Percentiles rank a stretch among this genome's conserved stretches.
phyloP scores from a whole-genome alignment of 768 basidiomycete species.

The Rhizopogon vulgaris region DNA sequence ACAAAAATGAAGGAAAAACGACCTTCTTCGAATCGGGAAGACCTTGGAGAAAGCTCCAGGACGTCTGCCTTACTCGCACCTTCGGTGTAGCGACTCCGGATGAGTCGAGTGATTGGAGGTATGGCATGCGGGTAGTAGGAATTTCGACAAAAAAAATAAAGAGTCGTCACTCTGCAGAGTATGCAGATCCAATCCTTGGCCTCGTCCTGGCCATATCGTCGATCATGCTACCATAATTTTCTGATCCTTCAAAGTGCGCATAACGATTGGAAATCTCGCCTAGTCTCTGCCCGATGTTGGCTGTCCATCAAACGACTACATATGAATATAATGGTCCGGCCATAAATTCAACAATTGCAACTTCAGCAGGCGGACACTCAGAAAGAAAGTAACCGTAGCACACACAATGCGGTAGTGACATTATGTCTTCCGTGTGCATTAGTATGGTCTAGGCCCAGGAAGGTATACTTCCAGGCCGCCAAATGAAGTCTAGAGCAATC shows the following conservation, averaged over 20 bases:
- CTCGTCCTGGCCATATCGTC: conserved; percentile 55
- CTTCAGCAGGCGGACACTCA: too few relatives aligned
- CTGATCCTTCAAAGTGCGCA: conserved; percentile 30
- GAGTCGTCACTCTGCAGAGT: conserved; percentile 46
- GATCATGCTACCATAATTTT: conserved; percentile 16
- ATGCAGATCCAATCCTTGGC: conserved; percentile 44
- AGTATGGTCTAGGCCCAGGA: conserved; percentile 35
- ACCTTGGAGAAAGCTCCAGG: conserved; percentile 31
- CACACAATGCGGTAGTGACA: conserved; percentile 34
- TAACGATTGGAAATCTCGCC: conserved; percentile 44
- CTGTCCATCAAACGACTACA: conserved; percentile 34
- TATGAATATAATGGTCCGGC: neutral
- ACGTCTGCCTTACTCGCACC: conserved; percentile 34
- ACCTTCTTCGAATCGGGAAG: conserved; percentile 42
- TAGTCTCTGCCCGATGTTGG: conserved; percentile 50
- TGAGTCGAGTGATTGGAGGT: conserved; percentile 39
- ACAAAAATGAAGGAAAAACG: conserved; percentile 44
- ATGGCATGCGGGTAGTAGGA: conserved; percentile 44
- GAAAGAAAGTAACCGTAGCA: conserved; percentile 5
- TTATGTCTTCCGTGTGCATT: too few relatives aligned
- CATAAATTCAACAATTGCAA: neutral
- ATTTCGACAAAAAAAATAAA: conserved; percentile 32
- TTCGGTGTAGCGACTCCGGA: conserved; percentile 38
- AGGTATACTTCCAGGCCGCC: conserved; percentile 49
- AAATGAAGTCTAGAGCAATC: conserved; percentile 49